Conservation (phyloP, 2,329 filamentous ascomycete species). For the Gaeumannomyces sp. region DNA sequence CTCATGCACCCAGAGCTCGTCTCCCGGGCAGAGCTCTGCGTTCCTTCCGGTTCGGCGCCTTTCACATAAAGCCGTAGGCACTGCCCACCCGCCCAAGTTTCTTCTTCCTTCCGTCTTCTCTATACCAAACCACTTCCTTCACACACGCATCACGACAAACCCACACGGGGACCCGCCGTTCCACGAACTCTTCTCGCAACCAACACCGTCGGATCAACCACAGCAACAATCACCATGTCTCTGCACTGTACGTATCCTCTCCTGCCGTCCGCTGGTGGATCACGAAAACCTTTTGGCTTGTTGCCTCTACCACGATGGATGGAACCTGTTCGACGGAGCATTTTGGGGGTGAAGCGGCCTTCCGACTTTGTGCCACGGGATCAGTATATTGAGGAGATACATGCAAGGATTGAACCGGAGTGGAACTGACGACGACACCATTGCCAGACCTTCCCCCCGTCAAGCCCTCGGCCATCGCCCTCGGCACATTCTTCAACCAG, state of each 20-base stretch:
- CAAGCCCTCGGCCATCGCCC: slow-evolving; percentile 95
- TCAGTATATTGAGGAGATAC: too few species aligned
- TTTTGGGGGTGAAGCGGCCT: not conserved
- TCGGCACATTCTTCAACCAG: slow-evolving; percentile 95
- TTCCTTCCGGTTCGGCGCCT: not conserved
- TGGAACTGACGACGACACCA: slow-evolving; percentile 6
- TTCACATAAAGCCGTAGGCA: not conserved
- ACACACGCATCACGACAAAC: not conserved
- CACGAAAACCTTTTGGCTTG: not conserved
- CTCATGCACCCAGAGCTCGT: not conserved
- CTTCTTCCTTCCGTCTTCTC: not conserved
- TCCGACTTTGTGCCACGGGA: not conserved
- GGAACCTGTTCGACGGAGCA: not conserved
- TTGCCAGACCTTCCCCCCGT: slow-evolving; percentile 60
- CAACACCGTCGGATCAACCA: too few species aligned
- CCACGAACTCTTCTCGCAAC: not conserved
- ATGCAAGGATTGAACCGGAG: too few species aligned
- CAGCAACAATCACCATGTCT: slow-evolving; percentile 41
- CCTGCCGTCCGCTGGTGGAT: not conserved
- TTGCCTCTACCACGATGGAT: not conserved
- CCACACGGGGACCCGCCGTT: not conserved
- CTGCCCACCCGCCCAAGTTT: not conserved
- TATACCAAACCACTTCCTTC: not conserved
- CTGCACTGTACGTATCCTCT: slow-evolving; percentile 44
- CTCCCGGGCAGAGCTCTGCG: not conserved